These are phyloP conservation scores for Pyrus bretschneideri DNA, from an alignment of 306 rosid species.

Conservation along the genomic window DNA sequence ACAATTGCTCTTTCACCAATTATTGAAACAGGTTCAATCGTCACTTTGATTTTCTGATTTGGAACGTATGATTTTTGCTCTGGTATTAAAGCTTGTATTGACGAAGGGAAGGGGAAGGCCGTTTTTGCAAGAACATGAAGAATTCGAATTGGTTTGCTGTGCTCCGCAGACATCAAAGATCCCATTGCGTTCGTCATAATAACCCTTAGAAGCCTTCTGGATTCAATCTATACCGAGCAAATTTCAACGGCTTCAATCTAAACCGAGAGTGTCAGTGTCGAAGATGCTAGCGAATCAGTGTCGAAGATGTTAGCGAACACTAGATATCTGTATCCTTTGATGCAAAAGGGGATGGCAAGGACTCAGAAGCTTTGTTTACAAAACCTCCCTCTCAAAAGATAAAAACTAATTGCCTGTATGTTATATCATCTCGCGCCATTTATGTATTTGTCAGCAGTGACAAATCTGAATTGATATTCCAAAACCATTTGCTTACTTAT, in stretches of 20 bases:
- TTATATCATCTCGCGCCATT: slow-evolving; percentile 6
- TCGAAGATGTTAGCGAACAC: slow-evolving; percentile 39
- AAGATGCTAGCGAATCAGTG: neutral
- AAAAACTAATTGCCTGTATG: neutral
- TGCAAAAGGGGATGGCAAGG: slow-evolving; percentile 4
- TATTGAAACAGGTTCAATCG: no score
- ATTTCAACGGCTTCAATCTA: slow-evolving; percentile 70
- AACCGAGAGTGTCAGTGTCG: slow-evolving; percentile 77
- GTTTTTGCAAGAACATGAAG: no score
- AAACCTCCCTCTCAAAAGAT: neutral
- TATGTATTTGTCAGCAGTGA: slow-evolving; percentile 48
- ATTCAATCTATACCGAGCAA: slow-evolving; percentile 77
- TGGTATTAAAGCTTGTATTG: no score
- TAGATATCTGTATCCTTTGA: slow-evolving; percentile 46
- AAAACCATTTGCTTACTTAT: slow-evolving; percentile 65
- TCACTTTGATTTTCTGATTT: no score
- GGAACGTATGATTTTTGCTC: no score
- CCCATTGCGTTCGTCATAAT: slow-evolving; percentile 65
- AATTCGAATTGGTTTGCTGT: no score
- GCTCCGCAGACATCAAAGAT: slow-evolving; percentile 74
- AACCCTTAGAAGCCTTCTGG: slow-evolving; percentile 76
- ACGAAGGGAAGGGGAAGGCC: no score
- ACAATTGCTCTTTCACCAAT: no score
- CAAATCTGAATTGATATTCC: slow-evolving; percentile 69
- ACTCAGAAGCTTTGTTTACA: no score